Percentiles rank a stretch among this genome's conserved stretches.
These are phyloP conservation scores for Moniliophthora roreri DNA, from an alignment of 1,284 basidiomycete genomes.

Conservation along the genomic window DNA sequence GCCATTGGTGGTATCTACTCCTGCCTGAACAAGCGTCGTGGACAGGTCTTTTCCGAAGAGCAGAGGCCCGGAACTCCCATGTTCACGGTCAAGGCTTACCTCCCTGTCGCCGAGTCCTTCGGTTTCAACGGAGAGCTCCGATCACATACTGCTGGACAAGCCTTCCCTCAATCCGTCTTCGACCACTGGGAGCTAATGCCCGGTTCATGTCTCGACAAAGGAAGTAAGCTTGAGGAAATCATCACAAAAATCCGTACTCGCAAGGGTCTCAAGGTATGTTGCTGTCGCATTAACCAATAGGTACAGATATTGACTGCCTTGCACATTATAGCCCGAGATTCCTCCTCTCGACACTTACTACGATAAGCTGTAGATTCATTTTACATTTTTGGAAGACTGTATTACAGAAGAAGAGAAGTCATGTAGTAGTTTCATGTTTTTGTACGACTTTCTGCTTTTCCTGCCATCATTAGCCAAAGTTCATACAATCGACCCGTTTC, in stretches of 20 bases:
- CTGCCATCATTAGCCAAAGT: neutral
- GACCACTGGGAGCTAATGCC: slow-evolving; percentile 89
- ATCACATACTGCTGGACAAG: slow-evolving; percentile 92
- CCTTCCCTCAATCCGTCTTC: slow-evolving; percentile 96
- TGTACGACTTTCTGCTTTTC: slow-evolving; percentile 1
- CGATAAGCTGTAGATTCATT: slow-evolving; percentile 73
- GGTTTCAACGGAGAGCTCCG: slow-evolving; percentile 98
- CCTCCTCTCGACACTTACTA: slow-evolving; percentile 87
- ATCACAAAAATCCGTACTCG: slow-evolving; percentile 83
- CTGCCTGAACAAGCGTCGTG: slow-evolving; percentile 95
- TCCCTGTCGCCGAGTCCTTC: slow-evolving; percentile 97
- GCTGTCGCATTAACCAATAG: neutral
- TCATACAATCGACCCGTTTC: too few relatives aligned
- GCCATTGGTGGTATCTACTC: slow-evolving; percentile 99
- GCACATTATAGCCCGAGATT: slow-evolving; percentile 67
- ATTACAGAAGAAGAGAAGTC: neutral
- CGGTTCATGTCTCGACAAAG: slow-evolving; percentile 83
- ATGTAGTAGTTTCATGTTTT: neutral
- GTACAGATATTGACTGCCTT: slow-evolving; percentile 1
- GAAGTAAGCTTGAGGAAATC: slow-evolving; percentile 87
- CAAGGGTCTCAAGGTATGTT: slow-evolving; percentile 87
- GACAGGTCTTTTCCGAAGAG: slow-evolving; percentile 98
- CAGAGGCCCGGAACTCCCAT: slow-evolving; percentile 97
- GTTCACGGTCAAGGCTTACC: slow-evolving; percentile 99
- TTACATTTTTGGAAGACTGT: neutral